Base-by-base conservation (phyloP, 805 yeast species). In the Saccharomycodes ludwigii region DNA sequence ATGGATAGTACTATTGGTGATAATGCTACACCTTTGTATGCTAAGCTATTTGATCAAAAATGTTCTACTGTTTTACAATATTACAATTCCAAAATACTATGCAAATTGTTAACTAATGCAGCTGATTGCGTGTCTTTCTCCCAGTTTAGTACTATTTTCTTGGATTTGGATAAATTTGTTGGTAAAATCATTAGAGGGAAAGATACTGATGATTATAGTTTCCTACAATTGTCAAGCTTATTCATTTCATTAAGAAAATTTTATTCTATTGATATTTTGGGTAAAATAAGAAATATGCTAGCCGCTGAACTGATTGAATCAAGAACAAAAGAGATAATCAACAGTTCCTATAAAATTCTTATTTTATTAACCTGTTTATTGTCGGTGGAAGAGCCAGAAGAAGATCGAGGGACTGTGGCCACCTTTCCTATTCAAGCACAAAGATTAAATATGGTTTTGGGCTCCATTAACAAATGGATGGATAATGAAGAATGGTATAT, bases 271-370 rank as follows among this genome's bases (percentile, higher is more conserved):
- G 36, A 53, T 0, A 54, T 58, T 22, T 59, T 70, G 21, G 75
- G 67, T 12, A 63, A 75, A 36, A 41, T 70, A 7, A 65, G 85
- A 40, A 78, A 74, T 40, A 61, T 63, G 34, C 56, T 70, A n/a
- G 73, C 74, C 10, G 71, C 86, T 1, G 84, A 76, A 41, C 47
- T 79, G 14, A 56, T 78, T 28, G 82, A 84, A 1, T 54, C 68
- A 2, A 62, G 60, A 31, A 43, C 63, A 2, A 31, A 51, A 0
- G 66, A 66, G 20, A 60, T 75, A 9, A 31, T 63, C 6, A 29
- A 44, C 3, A 47, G 47, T 3, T 78, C 78, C 0, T 47, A 71
- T 21, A 52, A 49, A 11, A 63, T 66, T 49, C 36, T 79, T 4
- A 55, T 72, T 1, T 41, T 75, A 3, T 52, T 77, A 24, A 63